Percentiles rank a stretch among this genome's conserved stretches.
These are phyloP conservation scores for Salvia rosmarinus DNA, from an alignment of 257 asterid species.

Conservation along the genomic window DNA sequence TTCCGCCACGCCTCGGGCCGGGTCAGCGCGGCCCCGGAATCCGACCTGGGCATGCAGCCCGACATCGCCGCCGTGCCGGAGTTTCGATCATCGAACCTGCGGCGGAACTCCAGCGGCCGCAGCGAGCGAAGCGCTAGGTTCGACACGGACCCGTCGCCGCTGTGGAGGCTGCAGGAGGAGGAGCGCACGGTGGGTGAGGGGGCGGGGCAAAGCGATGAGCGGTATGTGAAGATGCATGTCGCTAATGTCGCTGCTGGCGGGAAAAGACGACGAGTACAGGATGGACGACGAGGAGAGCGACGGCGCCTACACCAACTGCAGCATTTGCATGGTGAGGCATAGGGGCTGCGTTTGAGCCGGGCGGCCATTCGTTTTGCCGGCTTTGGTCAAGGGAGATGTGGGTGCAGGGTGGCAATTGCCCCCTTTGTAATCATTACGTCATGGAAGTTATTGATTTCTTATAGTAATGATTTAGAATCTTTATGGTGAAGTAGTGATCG, in stretches of 20 bases:
- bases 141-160: conserved; percentile 34
- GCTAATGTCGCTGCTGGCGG: conserved; percentile 75
- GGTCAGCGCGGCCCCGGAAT: conserved; percentile 25
- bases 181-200: not conserved
- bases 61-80: conserved; percentile 34
- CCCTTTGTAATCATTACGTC: conserved; percentile 84
- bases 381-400: conserved; percentile 80
- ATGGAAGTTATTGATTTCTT: conserved; percentile 88
- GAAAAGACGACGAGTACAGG: conserved; percentile 54
- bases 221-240: conserved; percentile 69
- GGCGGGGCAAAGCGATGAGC: conserved; percentile 25
- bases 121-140: conserved; percentile 42
- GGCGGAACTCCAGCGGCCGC: conserved; percentile 44
- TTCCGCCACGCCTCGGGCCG: conserved; percentile 48
- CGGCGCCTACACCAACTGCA: conserved; percentile 47
- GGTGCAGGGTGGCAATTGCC: conserved; percentile 83
- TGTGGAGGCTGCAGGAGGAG: conserved; percentile 39
- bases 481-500: too few relatives aligned
- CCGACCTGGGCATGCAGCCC: conserved; percentile 31
- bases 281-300: conserved; percentile 62
- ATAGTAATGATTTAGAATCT: conserved; percentile 37
- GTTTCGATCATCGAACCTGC: conserved; percentile 27
- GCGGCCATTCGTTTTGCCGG: conserved; percentile 93
- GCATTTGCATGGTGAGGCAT: conserved; percentile 85
- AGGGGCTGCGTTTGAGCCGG: conserved; percentile 76